These are phyloP conservation scores for Prunus fruticosa DNA, from an alignment of 306 rosid genomes.

Conservation along the genomic window DNA sequence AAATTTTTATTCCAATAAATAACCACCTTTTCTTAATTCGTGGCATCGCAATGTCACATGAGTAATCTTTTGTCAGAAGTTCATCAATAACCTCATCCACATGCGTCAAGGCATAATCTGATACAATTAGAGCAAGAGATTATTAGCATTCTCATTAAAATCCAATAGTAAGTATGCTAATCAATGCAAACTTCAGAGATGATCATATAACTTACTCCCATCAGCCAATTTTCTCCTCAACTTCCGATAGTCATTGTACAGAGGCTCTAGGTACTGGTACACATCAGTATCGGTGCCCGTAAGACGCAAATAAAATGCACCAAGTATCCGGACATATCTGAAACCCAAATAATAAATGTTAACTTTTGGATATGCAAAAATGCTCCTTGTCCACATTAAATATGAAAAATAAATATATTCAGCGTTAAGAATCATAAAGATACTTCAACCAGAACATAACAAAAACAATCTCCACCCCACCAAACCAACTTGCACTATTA, in stretches of 20 bases:
- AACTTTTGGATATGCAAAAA: not conserved
- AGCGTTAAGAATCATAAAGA: not conserved
- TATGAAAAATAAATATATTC: not conserved
- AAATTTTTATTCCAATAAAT: not conserved
- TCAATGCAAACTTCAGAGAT: not conserved
- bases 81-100: constrained; percentile 99
- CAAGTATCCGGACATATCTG: constrained; percentile 88
- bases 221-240: constrained; percentile 64
- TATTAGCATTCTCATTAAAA: not conserved
- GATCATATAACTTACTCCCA: constrained; percentile 56
- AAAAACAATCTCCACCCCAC: not conserved
- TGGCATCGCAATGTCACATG: constrained; percentile 93
- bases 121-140: constrained; percentile 18
- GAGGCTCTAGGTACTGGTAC: constrained; percentile 83
- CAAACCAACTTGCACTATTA: not conserved
- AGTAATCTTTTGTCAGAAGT: constrained; percentile 81
- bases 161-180: not conserved
- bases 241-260: constrained; percentile 86
- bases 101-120: constrained; percentile 77
- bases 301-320: constrained; percentile 89
- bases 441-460: not conserved
- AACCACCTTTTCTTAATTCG: constrained; percentile 77
- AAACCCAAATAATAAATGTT: constrained; percentile 1
- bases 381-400: not conserved
- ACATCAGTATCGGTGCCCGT: constrained; percentile 87